phyloP scores from a whole-genome alignment of 768 basidiomycete genomes.

The Russula earlei region DNA sequence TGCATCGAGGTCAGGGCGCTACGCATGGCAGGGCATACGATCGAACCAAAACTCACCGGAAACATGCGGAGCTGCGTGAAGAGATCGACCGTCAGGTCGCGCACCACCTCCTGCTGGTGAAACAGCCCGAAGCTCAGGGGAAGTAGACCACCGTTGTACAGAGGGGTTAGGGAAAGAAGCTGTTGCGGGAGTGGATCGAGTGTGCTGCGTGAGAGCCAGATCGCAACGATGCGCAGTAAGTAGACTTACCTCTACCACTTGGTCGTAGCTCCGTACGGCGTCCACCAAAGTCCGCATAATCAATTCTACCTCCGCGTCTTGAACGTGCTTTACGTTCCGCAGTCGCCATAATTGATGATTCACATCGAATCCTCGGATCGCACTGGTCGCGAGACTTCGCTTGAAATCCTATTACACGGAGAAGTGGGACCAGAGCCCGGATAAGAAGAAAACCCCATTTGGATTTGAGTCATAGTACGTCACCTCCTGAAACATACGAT shows the following conservation, averaged over 20 bases:
- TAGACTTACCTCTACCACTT: constrained; percentile 70
- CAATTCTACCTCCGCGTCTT: constrained; percentile 60
- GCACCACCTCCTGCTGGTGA: constrained; percentile 70
- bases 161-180: constrained; percentile 73
- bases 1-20: neutral
- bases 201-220: neutral
- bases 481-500: constrained; percentile 64
- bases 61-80: constrained; percentile 71
- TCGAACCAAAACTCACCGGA: constrained; percentile 43
- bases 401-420: constrained; percentile 51
- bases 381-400: constrained; percentile 39
- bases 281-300: constrained; percentile 71
- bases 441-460: neutral
- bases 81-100: constrained; percentile 74
- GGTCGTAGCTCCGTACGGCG: constrained; percentile 71
- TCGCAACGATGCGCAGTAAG: neutral
- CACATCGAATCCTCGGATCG: constrained; percentile 77
- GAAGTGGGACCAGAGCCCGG: neutral
- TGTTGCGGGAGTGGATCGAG: constrained; percentile 25
- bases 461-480: neutral
- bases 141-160: constrained; percentile 72
- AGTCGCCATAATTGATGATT: constrained; percentile 79
- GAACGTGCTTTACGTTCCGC: constrained; percentile 59
- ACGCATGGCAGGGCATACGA: constrained; percentile 5
- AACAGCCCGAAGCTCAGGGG: constrained; percentile 86